Evolutionary conservation across 208 protist genomes (phyloP).

Genomic region (Leishmania major): DNA sequence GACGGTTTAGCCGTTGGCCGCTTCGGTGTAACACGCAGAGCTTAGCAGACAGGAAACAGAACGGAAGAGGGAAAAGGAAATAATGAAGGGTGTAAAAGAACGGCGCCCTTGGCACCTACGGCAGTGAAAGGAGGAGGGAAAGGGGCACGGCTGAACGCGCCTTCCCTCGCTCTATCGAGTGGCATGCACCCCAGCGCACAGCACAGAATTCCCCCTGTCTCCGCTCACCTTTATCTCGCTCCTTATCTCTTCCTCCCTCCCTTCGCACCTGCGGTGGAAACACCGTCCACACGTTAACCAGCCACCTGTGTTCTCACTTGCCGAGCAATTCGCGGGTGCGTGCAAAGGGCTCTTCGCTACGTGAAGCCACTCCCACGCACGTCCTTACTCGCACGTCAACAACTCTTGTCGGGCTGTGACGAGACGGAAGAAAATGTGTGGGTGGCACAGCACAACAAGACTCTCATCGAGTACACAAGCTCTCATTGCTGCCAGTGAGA

Average conservation of each 20-base stretch:
- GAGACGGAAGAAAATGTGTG: neutral
- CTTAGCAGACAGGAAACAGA: slow-evolving; percentile 9
- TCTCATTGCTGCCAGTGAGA: neutral
- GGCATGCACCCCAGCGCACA: neutral
- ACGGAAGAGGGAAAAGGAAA: slow-evolving; percentile 9
- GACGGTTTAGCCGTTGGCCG: neutral
- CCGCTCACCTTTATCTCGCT: slow-evolving; percentile 2
- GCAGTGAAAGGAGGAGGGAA: neutral
- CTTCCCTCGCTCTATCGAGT: neutral
- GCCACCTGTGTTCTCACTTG: neutral
- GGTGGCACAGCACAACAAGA: neutral
- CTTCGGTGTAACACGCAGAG: neutral
- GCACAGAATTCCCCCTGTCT: neutral
- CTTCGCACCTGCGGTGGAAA: neutral
- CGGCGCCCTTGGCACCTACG: neutral
- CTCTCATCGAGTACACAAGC: neutral
- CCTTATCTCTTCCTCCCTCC: neutral
- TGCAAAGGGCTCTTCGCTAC: neutral
- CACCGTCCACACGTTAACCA: neutral
- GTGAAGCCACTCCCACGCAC: neutral
- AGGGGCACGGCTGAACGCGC: neutral
- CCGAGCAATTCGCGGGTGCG: neutral
- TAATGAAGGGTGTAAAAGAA: slow-evolving; percentile 13
- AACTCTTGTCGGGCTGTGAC: neutral
- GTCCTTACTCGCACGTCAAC: neutral